Evolutionary conservation across 805 yeast species (phyloP).

Genomic region (Candida michaelii): DNA sequence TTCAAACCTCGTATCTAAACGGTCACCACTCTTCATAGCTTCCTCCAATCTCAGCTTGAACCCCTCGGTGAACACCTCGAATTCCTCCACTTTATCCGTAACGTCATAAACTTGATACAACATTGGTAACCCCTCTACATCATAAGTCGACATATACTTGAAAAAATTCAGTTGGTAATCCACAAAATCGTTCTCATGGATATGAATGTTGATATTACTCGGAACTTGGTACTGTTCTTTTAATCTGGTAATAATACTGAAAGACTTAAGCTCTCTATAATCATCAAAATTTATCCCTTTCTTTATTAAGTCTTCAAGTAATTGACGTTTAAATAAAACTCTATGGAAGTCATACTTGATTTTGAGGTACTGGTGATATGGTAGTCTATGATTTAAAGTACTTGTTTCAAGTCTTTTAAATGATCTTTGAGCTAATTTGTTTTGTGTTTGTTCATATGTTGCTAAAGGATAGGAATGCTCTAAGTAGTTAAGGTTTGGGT

Average conservation of each 20-base stretch:
- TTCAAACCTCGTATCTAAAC: constrained; percentile 4
- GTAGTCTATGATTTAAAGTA: too few relatives aligned
- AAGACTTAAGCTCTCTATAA: constrained; percentile 5
- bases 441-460: constrained; percentile 8
- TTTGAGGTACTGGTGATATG: constrained; percentile 6
- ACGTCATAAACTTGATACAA: constrained; percentile 8
- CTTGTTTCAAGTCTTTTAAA: constrained; percentile 8
- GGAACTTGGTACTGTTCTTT: constrained; percentile 9
- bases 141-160: not conserved
- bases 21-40: not conserved
- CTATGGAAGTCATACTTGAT: constrained; percentile 1
- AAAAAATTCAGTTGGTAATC: constrained; percentile 15
- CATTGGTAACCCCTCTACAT: constrained; percentile 1
- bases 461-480: constrained; percentile 13
- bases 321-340: constrained; percentile 12
- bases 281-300: constrained; percentile 11
- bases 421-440: not conserved
- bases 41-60: not conserved
- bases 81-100: not conserved
- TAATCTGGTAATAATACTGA: not conserved
- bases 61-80: not conserved
- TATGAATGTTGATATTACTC: not conserved
- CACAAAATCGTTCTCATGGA: constrained; percentile 16
- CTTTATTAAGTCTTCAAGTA: constrained; percentile 8
- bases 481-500: constrained; percentile 2